These are phyloP conservation scores for Draba incana DNA, from an alignment of 345 rosid species.

Conservation along the genomic window DNA sequence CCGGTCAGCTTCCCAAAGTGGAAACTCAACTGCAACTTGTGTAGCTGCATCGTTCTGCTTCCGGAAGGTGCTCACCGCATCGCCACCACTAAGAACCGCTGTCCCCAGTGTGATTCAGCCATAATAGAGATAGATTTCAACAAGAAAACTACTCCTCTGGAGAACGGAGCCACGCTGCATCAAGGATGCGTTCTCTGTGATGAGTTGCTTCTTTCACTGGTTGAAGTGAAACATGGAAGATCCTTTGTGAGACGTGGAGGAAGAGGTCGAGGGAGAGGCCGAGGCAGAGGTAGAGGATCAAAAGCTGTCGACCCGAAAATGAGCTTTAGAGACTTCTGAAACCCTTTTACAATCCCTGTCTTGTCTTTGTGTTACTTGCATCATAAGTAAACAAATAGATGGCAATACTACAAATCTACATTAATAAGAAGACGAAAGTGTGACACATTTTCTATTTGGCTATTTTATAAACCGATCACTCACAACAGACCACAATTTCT, in stretches of 20 bases:
- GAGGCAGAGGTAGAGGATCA: constrained; percentile 45
- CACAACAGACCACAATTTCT: not conserved
- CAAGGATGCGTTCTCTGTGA: constrained; percentile 88
- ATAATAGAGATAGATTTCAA: constrained; percentile 91
- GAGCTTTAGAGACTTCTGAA: constrained; percentile 46
- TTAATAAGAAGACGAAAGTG: not conserved
- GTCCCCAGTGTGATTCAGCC: constrained; percentile 78
- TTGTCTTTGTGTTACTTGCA: constrained; percentile 1
- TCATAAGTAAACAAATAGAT: constrained; percentile 8
- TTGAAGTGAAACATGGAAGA: constrained; percentile 86
- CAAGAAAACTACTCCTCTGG: constrained; percentile 86
- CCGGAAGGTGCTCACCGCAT: constrained; percentile 95
- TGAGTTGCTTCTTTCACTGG: constrained; percentile 83
- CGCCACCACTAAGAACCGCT: constrained; percentile 60
- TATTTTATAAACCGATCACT: not conserved
- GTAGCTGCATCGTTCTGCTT: constrained; percentile 87
- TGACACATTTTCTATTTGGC: not conserved
- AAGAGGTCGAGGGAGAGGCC: constrained; percentile 70
- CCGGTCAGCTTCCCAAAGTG: constrained; percentile 91
- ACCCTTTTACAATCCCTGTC: not conserved
- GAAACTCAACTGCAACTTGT: constrained; percentile 92
- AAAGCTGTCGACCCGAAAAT: constrained; percentile 44
- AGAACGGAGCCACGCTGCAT: constrained; percentile 79
- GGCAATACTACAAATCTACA: not conserved
- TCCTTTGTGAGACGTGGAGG: constrained; percentile 70